Percentiles rank a stretch among this genome's conserved stretches.
These are phyloP conservation scores for Eragrostis tef DNA, from an alignment of 202 grass and related monocot genomes.

Conservation along the genomic window DNA sequence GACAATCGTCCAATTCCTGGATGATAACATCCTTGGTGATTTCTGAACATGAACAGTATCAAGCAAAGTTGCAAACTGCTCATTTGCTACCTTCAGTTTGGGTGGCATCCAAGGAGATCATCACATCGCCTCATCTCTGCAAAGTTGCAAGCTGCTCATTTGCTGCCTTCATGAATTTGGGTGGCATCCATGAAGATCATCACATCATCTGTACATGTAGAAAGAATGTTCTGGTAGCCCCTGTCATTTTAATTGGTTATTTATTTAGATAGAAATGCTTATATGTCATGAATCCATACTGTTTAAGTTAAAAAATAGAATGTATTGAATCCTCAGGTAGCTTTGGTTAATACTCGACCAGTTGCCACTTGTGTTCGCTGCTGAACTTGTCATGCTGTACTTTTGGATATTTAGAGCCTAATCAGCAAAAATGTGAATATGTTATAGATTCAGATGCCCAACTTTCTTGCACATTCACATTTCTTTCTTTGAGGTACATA, in stretches of 20 bases:
- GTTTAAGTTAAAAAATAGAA: conserved; percentile 21
- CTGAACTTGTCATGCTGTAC: neutral
- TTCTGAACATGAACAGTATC: conserved; percentile 27
- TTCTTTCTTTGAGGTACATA: neutral
- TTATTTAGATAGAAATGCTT: conserved; percentile 42
- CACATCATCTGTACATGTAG: conserved; percentile 47
- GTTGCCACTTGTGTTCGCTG: neutral
- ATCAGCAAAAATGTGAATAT: conserved; percentile 7
- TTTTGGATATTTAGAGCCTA: neutral
- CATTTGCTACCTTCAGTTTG: conserved; percentile 3
- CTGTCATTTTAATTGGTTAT: conserved; percentile 38
- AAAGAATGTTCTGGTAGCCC: conserved; percentile 19
- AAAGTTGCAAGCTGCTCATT: conserved; percentile 1
- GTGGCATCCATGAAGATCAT: conserved; percentile 12
- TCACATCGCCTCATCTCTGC: neutral
- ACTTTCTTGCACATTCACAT: no score
- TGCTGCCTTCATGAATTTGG: conserved; percentile 3
- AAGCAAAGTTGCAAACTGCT: neutral
- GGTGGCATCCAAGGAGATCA: conserved; percentile 8
- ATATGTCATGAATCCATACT: neutral
- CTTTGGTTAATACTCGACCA: conserved; percentile 26
- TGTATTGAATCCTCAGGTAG: neutral
- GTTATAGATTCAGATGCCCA: neutral
- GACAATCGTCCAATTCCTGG: neutral
- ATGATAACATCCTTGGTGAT: conserved; percentile 11